Evolutionary conservation across 192 early-diverging fungal species (phyloP), one percentile per base, ranked within the genome.

Genomic region (Rhizophagus sp.): DNA sequence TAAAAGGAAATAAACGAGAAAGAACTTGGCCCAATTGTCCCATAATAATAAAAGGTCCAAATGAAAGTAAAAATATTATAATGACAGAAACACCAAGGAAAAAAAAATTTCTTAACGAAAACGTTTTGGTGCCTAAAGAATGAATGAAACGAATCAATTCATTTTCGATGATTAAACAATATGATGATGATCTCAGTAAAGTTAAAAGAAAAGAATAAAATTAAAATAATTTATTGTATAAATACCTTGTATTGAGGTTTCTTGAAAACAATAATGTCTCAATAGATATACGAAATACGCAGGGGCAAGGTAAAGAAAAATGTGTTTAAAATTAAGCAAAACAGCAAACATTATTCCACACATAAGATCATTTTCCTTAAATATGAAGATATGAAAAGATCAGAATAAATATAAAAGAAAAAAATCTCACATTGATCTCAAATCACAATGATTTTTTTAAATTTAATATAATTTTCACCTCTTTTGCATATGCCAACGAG

Each of bases 271-370:
- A 82, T 96, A 96, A 27, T 88, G 82, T 12, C 89, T 81, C 17
- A 97, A 87, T 0, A 99, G 82, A 81, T 95, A 97, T 36, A 96
- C 85, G 88, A 99, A 99, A 86, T 96, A 97, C 10, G 97, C 95
- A 4, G 96, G 97, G 10, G 95, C 91, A 62, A 95, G 87, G 86
- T 95, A 95, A 64, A 97, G 87, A 83, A 94, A 99, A 57, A 99
- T 98, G 76, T 99, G 97, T 88, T 99, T 99, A 83, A 98, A 97
- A 88, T 97, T 97, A 80, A 99, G 84, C 50, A 98, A 83, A 6
- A 88, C 88, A 10, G 97, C 96, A 91, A 98, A 99, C 77, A 92
- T 71, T 17, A 91, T 83, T 15, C 92, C 97, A 1, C 90, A 94
- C 57, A 88, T 68, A 24, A 96, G 80, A 74, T 88, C 81, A 22